phyloP scores from a whole-genome alignment of 2,329 filamentous ascomycete species.

The Fusarium devonianum region DNA sequence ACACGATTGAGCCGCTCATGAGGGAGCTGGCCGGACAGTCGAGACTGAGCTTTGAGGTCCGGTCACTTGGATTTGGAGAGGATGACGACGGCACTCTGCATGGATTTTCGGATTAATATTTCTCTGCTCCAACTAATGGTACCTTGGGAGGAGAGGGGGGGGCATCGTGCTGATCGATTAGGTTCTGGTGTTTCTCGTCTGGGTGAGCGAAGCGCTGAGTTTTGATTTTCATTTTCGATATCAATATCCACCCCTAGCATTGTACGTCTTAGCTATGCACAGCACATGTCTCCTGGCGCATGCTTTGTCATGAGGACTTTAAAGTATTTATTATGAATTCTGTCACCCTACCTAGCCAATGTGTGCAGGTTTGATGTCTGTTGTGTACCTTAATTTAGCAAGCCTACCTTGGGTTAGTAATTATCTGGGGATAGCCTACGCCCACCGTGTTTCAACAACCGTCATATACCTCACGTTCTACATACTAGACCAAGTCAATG shows the following conservation, averaged over 20 bases:
- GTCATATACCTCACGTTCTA: too few relatives aligned
- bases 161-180: neutral
- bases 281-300: constrained; percentile 33
- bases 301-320: constrained; percentile 28
- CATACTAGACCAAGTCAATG: neutral
- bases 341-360: too few relatives aligned
- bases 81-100: constrained; percentile 31
- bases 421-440: too few relatives aligned
- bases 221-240: constrained; percentile 10
- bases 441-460: too few relatives aligned
- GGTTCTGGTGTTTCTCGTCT: neutral
- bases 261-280: constrained; percentile 34
- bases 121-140: neutral
- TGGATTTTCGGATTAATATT: constrained; percentile 21
- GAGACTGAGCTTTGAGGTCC: constrained; percentile 38
- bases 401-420: too few relatives aligned
- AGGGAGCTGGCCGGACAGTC: constrained; percentile 50
- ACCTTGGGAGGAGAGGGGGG: neutral
- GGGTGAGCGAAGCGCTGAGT: constrained; percentile 28
- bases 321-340: constrained; percentile 14
- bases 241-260: constrained; percentile 17
- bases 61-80: constrained; percentile 34
- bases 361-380: too few relatives aligned
- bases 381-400: neutral
- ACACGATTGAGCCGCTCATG: constrained; percentile 55